Evolutionary conservation across 257 asterid genomes (phyloP), one percentile per base, ranked within the genome.

Genomic region (Solanum medicagineum): DNA sequence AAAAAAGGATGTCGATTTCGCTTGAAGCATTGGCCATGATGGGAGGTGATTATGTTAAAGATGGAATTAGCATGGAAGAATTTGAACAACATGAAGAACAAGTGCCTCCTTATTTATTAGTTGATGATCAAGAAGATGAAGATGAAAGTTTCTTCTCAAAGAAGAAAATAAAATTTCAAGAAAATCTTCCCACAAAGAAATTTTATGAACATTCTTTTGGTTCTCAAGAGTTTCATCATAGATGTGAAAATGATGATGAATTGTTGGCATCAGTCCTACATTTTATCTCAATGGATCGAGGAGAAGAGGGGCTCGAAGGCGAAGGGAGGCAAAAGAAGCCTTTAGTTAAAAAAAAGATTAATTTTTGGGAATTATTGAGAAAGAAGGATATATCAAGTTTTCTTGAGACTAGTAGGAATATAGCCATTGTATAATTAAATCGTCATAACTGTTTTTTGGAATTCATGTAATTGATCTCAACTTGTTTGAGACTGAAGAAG

Each of bases 11-110:
- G 95, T 60, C 82, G 1, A 22, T 83, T 70, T 91, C 95, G 22
- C 84, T 91, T 55, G 95, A 91, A 87, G 93, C 93, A 26, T 81
- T 91, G 83, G 93, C 93, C 51, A 91, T 92, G 93, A 81, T 89
- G 3, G 93, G 95, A 24, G 90, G 86, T 56, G 49, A 87, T 55
- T 89, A 80, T 44, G 65, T 26, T 2, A 89, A 90, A 80, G 84
- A 66, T 19, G 88, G 91, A 85, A 77, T 51, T 4, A 24, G 26
- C 82, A 4, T 77, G 6, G 82, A 77, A 77, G 82, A 51, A 77
- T 77, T 1, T 24, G 82, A 51, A 15, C 2, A 51, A 5, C 40
- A 24, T 77, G 82, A 77, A 77, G 82, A 26, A 14, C 22, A 51
- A 26, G 44, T 75, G n/a, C 82, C 82, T 1, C 81, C 44, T 49